Conservation (phyloP, 1,284 basidiomycete species). For the Boletellus deceptivus region DNA sequence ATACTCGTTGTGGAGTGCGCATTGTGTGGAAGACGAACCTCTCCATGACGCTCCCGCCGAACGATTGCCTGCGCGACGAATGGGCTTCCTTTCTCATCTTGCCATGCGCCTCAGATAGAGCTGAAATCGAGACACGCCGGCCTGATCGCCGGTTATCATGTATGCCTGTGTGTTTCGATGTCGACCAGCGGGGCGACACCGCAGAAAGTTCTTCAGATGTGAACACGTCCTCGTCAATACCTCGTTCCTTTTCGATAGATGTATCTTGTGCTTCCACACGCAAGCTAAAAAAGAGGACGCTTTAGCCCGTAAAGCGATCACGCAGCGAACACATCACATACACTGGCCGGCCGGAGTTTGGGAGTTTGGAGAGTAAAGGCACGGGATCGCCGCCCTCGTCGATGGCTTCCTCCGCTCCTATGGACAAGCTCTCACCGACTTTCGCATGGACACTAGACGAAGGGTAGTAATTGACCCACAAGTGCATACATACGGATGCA, state of each 20-base stretch:
- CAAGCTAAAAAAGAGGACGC: too few relatives aligned
- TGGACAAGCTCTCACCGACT: background rate
- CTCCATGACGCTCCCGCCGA: background rate
- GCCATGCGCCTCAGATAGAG: background rate
- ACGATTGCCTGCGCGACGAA: background rate
- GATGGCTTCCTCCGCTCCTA: background rate
- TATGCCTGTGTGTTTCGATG: background rate
- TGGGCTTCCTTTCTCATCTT: background rate
- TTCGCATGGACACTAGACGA: background rate
- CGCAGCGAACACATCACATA: too few relatives aligned
- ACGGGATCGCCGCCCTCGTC: background rate
- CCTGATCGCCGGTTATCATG: background rate
- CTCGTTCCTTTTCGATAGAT: too few relatives aligned
- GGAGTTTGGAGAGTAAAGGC: too few relatives aligned
- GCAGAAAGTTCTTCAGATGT: background rate
- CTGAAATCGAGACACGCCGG: background rate
- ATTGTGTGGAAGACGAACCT: background rate
- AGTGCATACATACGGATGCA: too few relatives aligned
- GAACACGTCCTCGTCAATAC: too few relatives aligned
- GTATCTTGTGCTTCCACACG: too few relatives aligned
- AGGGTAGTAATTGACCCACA: background rate
- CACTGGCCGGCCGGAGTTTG: too few relatives aligned
- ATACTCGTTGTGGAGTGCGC: too few relatives aligned
- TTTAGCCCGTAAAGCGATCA: too few relatives aligned
- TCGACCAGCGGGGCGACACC: background rate